phyloP scores from a whole-genome alignment of 225 moss, liverwort and hornwort genomes.

The Ulota crispa region DNA sequence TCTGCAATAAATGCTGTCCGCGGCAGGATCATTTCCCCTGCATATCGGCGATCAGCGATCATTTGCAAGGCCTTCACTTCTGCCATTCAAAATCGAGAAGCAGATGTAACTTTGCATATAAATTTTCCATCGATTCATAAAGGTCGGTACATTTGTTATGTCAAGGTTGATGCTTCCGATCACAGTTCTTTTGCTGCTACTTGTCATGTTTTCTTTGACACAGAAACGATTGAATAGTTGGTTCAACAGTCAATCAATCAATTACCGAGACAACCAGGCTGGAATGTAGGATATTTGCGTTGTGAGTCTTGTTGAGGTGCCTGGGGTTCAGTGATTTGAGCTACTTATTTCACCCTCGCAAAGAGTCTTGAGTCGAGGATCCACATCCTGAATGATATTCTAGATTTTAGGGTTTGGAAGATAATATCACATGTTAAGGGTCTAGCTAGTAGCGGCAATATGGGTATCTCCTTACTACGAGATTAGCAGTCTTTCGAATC shows the following conservation, averaged over 20 bases:
- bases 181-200: background rate
- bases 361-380: background rate
- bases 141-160: background rate
- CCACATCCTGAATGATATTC: background rate
- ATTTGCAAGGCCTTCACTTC: background rate
- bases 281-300: background rate
- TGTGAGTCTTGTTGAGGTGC: background rate
- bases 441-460: background rate
- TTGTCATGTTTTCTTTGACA: background rate
- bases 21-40: background rate
- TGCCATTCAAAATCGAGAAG: background rate
- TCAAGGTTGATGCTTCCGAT: background rate
- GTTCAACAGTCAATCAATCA: background rate
- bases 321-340: background rate
- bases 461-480: background rate
- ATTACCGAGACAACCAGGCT: background rate
- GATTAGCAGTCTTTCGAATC: background rate
- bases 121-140: background rate
- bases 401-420: background rate
- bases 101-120: background rate
- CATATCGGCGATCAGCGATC: background rate
- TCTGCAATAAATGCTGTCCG: background rate
- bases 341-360: background rate
- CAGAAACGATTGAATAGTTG: background rate
- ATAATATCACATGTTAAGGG: background rate